A percentile compares a stretch with the other conserved stretches of the same genome.
Evolutionary conservation across 2,329 filamentous ascomycete genomes (phyloP).

Genomic region (Pseudogymnoascus sp.): DNA sequence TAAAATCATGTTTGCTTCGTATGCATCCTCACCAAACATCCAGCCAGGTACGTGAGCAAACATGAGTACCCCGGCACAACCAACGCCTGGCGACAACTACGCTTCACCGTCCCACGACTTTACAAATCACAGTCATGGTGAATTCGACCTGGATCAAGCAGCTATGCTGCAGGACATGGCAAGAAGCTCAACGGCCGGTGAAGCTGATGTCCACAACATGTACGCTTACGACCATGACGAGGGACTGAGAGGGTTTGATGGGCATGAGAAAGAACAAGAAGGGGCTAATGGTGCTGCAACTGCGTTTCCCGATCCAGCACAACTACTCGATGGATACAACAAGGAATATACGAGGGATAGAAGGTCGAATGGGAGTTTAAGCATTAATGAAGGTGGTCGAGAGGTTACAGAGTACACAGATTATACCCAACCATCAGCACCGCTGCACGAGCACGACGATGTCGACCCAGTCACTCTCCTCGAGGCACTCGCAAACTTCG

Average conservation of each 20-base stretch:
- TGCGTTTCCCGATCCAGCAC: conserved; percentile 7
- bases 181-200: conserved; percentile 5
- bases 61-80: conserved; percentile 2
- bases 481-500: conserved; percentile 21
- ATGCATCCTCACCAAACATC: conserved; percentile 11
- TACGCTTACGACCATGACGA: conserved; percentile 8
- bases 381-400: background rate
- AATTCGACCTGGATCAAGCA: conserved; percentile 10
- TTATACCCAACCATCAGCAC: background rate
- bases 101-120: background rate
- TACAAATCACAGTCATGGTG: conserved; percentile 6
- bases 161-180: conserved; percentile 12
- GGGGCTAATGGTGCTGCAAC: conserved; percentile 1
- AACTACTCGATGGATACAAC: conserved; percentile 9
- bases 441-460: conserved; percentile 7
- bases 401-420: background rate
- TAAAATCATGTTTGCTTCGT: conserved; percentile 5
- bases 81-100: background rate
- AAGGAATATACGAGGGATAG: background rate
- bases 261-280: conserved; percentile 3
- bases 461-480: conserved; percentile 20
- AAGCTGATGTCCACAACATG: conserved; percentile 9
- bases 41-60: conserved; percentile 5
- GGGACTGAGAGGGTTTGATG: conserved; percentile 9
- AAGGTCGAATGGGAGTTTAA: background rate